phyloP scores from a whole-genome alignment of 148 eudicot species.

The Nepenthes mirabilis region DNA sequence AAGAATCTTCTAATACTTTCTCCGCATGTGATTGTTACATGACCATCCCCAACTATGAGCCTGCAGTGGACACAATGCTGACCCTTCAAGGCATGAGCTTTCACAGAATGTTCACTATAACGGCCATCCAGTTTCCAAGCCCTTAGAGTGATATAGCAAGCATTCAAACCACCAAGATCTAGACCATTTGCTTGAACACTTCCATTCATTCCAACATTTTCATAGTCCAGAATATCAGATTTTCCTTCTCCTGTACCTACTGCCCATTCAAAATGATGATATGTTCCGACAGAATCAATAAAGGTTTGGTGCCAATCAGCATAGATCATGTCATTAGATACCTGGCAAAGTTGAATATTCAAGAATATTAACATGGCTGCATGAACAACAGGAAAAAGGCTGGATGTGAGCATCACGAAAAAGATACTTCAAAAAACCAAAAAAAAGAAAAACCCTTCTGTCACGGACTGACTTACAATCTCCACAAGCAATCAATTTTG shows the following conservation, averaged over 20 bases:
- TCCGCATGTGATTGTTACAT: slow-evolving; percentile 64
- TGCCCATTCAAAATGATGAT: slow-evolving; percentile 97
- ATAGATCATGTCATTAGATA: slow-evolving; percentile 61
- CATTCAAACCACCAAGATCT: slow-evolving; percentile 65
- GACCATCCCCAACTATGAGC: slow-evolving; percentile 95
- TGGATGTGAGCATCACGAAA: no score
- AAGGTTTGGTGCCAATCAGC: slow-evolving; percentile 95
- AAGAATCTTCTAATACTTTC: slow-evolving; percentile 83
- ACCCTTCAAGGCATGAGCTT: slow-evolving; percentile 95
- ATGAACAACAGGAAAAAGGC: no score
- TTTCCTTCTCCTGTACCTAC: slow-evolving; percentile 94
- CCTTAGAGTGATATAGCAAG: slow-evolving; percentile 86
- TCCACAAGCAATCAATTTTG: no score
- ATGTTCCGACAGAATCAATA: slow-evolving; percentile 55
- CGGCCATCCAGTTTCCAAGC: slow-evolving; percentile 83
- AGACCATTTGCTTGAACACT: slow-evolving; percentile 70
- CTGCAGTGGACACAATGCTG: slow-evolving; percentile 87
- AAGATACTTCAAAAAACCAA: no score
- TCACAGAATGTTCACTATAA: slow-evolving; percentile 60
- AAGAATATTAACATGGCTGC: slow-evolving; percentile 6
- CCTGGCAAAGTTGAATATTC: slow-evolving; percentile 20
- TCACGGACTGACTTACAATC: no score
- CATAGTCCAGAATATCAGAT: slow-evolving; percentile 78
- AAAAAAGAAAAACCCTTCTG: no score
- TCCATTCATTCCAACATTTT: slow-evolving; percentile 83